Evolutionary conservation across 2,329 filamentous ascomycete species (phyloP).

Genomic region (Huntiella abstrusa): DNA sequence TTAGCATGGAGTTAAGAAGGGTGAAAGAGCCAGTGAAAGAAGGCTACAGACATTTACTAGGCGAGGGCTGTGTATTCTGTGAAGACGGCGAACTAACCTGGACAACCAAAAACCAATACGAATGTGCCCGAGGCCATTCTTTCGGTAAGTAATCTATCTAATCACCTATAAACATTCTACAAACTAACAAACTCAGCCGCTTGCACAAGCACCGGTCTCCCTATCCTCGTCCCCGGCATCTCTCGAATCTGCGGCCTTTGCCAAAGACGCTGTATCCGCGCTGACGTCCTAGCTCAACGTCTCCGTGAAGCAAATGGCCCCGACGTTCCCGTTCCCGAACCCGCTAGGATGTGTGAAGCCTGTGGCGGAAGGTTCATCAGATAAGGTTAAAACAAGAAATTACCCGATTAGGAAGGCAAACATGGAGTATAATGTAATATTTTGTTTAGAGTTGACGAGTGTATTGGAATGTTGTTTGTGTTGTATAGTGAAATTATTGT

Average conservation of each 20-base stretch:
- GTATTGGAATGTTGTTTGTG: too few species aligned
- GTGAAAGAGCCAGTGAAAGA: not conserved
- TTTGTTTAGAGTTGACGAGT: not conserved
- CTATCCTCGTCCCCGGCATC: constrained; percentile 33
- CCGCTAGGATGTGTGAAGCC: constrained; percentile 5
- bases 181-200: constrained; percentile 20
- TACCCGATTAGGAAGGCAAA: not conserved
- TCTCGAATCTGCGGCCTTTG: constrained; percentile 38
- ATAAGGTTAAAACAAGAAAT: not conserved
- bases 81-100: constrained; percentile 16
- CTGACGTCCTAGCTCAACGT: constrained; percentile 1
- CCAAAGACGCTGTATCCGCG: constrained; percentile 15
- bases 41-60: too few species aligned
- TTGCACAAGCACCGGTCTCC: constrained; percentile 33
- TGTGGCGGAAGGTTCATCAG: constrained; percentile 8
- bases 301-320: constrained; percentile 4
- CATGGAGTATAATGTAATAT: not conserved
- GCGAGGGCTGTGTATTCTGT: constrained; percentile 32
- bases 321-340: not conserved
- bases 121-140: constrained; percentile 22
- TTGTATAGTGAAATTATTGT: too few species aligned
- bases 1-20: constrained; percentile 15
- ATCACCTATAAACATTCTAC: constrained; percentile 5
- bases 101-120: constrained; percentile 19
- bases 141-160: constrained; percentile 19